Evolutionary conservation across 2,329 filamentous ascomycete genomes (phyloP), one percentile per base, ranked within the genome.

Genomic region (Neonectria faginata): DNA sequence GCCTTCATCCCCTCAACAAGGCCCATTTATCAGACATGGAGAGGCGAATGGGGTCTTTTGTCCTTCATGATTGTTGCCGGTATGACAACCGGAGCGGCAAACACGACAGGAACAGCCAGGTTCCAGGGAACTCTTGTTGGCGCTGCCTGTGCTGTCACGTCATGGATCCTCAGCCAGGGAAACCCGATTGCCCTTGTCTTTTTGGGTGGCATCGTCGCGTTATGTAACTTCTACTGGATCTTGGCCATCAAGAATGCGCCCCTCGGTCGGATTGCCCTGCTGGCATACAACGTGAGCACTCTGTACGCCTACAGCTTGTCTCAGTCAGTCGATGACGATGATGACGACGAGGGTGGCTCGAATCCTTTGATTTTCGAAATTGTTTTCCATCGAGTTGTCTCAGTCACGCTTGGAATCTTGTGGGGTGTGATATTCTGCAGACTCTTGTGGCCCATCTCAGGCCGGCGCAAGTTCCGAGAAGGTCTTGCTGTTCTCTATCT

Each of bases 31-130:
- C 86, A 89, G 57, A 91, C 91, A 73, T 98, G 94, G 93, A 86
- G 95, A 76, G 95, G 95, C 31, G 96, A 99, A 84, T 99, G 96
- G 96, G 96, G 96, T 22, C 84, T 99, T 2, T 79, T 99, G 60
- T 97, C 94, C 0, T 98, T 97, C 82, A 98, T 98, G 95, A 89
- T 98, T 75, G 96, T 99, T 25, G 97, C 94, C 76, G 94, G 92
- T 41, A 98, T 97, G 94, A 99, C 95, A 0, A 95, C 97, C 22
- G 96, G 96, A 29, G 94, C 96, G 8, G 93, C 94, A 25, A 99
- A 98, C 78, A 97, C 95, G 1, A 97, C 95, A 0, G 94, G 94
- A 4, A 89, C 90, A 74, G 89, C 94, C 53, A 90, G 96, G 70
- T 95, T 98, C 75, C 83, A 93, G 9, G 96, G 95, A 62, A 99